Percentiles rank a stretch among this genome's conserved stretches.
These are phyloP conservation scores for Rubroboletus pulcherrimus DNA, from an alignment of 768 basidiomycete species.

Conservation along the genomic window DNA sequence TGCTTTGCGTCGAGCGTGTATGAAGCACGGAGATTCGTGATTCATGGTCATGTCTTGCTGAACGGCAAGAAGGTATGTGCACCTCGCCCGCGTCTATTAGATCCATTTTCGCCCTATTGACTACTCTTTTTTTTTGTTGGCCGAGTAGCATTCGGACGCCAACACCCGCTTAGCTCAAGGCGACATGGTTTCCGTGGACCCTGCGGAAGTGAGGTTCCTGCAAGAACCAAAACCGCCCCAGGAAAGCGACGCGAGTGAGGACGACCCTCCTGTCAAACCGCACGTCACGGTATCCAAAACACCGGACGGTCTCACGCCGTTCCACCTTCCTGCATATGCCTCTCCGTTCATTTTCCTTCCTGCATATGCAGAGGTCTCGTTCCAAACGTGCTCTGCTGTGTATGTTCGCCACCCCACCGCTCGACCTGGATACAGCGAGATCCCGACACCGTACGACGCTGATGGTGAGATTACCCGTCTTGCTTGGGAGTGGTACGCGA, in stretches of 20 bases:
- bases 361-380: conserved; percentile 83
- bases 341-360: conserved; percentile 93
- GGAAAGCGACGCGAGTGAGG: conserved; percentile 3
- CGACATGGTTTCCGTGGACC: conserved; percentile 90
- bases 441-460: conserved; percentile 93
- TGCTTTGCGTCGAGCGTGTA: conserved; percentile 89
- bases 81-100: not conserved
- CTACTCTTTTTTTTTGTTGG: not conserved
- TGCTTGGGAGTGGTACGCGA: conserved; percentile 95
- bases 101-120: not conserved
- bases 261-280: not conserved
- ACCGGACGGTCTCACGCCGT: conserved; percentile 52
- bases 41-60: conserved; percentile 81
- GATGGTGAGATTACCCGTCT: conserved; percentile 90
- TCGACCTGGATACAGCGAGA: conserved; percentile 91
- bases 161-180: conserved; percentile 90
- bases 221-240: conserved; percentile 31
- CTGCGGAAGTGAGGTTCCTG: conserved; percentile 73
- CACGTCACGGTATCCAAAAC: not conserved
- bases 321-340: conserved; percentile 82
- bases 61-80: conserved; percentile 85
- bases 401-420: conserved; percentile 97
- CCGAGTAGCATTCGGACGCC: conserved; percentile 67
- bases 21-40: conserved; percentile 80
- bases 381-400: conserved; percentile 83